phyloP scores from a whole-genome alignment of 2,329 filamentous ascomycete genomes.

The Aspergillus sp. region DNA sequence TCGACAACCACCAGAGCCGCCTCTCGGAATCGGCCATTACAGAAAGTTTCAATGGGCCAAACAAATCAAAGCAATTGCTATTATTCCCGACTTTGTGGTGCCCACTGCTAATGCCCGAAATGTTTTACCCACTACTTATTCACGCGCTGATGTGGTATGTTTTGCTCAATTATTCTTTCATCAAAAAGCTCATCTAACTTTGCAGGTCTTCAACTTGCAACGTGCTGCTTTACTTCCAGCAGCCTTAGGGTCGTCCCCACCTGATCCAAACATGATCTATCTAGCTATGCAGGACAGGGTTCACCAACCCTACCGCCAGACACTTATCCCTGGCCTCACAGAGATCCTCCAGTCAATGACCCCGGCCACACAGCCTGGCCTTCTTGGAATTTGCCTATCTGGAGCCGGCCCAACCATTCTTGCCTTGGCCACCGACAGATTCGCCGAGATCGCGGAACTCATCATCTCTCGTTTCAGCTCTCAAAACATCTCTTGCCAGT shows the following conservation, averaged over 20 bases:
- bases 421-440: slow-evolving; percentile 86
- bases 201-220: slow-evolving; percentile 79
- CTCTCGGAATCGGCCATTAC: slow-evolving; percentile 89
- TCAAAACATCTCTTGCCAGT: slow-evolving; percentile 69
- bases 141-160: slow-evolving; percentile 77
- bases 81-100: slow-evolving; percentile 94
- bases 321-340: slow-evolving; percentile 84
- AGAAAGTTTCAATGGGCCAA: slow-evolving; percentile 92
- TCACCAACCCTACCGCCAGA: slow-evolving; percentile 93
- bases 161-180: background rate
- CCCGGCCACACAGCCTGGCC: slow-evolving; percentile 78
- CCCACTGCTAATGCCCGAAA: slow-evolving; percentile 87
- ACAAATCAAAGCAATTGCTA: slow-evolving; percentile 94
- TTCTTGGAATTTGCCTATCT: slow-evolving; percentile 91
- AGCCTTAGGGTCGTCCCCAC: slow-evolving; percentile 83
- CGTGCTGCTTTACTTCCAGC: slow-evolving; percentile 87
- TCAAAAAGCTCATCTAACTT: background rate
- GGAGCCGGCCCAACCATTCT: slow-evolving; percentile 94
- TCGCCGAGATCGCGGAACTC: slow-evolving; percentile 77
- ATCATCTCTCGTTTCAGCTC: slow-evolving; percentile 73
- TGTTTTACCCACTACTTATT: slow-evolving; percentile 78
- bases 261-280: slow-evolving; percentile 90
- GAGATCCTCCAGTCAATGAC: slow-evolving; percentile 91
- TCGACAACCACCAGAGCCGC: slow-evolving; percentile 81
- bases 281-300: slow-evolving; percentile 98